Percentiles rank a stretch among this genome's conserved stretches.
Evolutionary conservation across 257 asterid species (phyloP).

Genomic region (Primulina huaijiensis): DNA sequence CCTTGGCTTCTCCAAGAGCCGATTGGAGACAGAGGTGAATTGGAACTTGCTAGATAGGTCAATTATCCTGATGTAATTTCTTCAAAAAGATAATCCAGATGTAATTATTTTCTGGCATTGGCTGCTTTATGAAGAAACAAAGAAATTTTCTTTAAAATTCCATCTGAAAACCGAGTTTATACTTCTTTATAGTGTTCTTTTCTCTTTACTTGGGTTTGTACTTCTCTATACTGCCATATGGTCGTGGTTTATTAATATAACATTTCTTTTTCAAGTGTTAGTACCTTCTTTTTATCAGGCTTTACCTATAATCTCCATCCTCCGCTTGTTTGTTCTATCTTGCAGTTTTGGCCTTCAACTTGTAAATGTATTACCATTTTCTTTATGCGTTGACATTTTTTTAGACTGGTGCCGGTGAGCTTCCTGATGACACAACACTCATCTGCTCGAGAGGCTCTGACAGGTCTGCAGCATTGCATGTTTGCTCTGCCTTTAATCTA

Average conservation of each 20-base stretch:
- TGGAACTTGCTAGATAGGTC: slow-evolving; percentile 1
- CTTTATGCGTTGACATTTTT: slow-evolving; percentile 25
- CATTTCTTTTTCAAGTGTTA: slow-evolving; percentile 6
- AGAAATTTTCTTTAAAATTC: not conserved
- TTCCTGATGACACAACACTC: slow-evolving; percentile 91
- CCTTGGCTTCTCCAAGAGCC: too few relatives aligned
- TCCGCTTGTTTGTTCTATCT: not conserved
- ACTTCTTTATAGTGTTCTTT: not conserved
- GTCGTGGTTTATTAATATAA: not conserved
- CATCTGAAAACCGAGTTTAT: not conserved
- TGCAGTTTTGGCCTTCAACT: not conserved
- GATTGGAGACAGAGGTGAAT: not conserved
- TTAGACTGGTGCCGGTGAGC: slow-evolving; percentile 92
- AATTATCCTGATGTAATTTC: not conserved
- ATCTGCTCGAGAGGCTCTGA: slow-evolving; percentile 82
- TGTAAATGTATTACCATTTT: slow-evolving; percentile 14
- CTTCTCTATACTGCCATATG: not conserved
- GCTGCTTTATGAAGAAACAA: not conserved
- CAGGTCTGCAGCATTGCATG: slow-evolving; percentile 52
- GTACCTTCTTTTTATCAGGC: not conserved
- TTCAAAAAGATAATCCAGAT: too few relatives aligned
- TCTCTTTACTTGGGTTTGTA: slow-evolving; percentile 1
- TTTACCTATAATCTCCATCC: not conserved
- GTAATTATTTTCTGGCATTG: not conserved
- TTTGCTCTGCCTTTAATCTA: slow-evolving; percentile 13